phyloP scores from a whole-genome alignment of 129 eudicot species.

The Daucus carota region DH1_v3.0 NC_030385.2:11677001-11677500 shows the following conservation, averaged over 20 bases:
- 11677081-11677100: no score
- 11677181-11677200: no score
- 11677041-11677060: no score
- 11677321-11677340: not conserved
- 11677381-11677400: not conserved
- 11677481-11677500: not conserved
- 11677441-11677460: not conserved
- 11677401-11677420: not conserved
- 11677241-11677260: not conserved
- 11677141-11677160: no score
- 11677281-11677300: not conserved
- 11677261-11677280: not conserved
- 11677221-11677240: not conserved
- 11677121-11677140: no score
- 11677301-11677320: not conserved
- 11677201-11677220: no score
- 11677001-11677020: no score
- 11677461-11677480: not conserved
- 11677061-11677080: no score
- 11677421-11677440: not conserved
- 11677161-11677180: no score
- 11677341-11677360: not conserved
- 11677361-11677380: not conserved
- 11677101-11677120: no score
- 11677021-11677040: no score